Conservation (phyloP, 495 filamentous ascomycete genomes). For the Penicillium roqueforti region DNA sequence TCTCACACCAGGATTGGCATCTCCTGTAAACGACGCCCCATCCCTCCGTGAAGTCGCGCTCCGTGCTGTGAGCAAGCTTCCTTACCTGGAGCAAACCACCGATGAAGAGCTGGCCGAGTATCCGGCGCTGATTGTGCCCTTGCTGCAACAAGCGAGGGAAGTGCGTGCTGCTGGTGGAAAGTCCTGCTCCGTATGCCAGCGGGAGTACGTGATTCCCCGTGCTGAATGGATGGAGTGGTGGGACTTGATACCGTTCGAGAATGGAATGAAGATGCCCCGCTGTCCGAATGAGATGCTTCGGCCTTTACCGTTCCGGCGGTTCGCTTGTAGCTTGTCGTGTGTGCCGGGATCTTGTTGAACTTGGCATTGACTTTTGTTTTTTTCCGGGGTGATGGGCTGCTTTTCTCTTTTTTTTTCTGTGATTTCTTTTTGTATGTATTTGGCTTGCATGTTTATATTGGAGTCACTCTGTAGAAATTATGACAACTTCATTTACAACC, state of each 20-base stretch:
- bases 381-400: background rate
- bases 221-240: constrained; percentile 76
- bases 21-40: constrained; percentile 29
- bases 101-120: constrained; percentile 38
- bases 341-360: constrained; percentile 31
- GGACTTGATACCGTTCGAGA: constrained; percentile 47
- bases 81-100: constrained; percentile 42
- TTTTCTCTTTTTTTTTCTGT: background rate
- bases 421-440: background rate
- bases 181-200: constrained; percentile 57
- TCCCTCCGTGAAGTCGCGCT: constrained; percentile 59
- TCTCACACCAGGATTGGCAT: background rate
- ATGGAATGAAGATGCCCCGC: constrained; percentile 40
- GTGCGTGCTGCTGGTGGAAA: constrained; percentile 49
- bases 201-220: constrained; percentile 53
- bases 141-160: constrained; percentile 39
- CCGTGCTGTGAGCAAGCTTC: constrained; percentile 40
- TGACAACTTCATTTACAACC: background rate
- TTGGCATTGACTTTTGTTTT: background rate
- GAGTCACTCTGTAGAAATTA: background rate
- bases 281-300: constrained; percentile 33
- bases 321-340: constrained; percentile 66
- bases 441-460: constrained; percentile 4
- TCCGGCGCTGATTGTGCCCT: constrained; percentile 36
- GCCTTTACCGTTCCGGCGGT: constrained; percentile 58